Evolutionary conservation across 805 yeast genomes (phyloP).

Genomic region (Metschnikowia gelsemii): DNA sequence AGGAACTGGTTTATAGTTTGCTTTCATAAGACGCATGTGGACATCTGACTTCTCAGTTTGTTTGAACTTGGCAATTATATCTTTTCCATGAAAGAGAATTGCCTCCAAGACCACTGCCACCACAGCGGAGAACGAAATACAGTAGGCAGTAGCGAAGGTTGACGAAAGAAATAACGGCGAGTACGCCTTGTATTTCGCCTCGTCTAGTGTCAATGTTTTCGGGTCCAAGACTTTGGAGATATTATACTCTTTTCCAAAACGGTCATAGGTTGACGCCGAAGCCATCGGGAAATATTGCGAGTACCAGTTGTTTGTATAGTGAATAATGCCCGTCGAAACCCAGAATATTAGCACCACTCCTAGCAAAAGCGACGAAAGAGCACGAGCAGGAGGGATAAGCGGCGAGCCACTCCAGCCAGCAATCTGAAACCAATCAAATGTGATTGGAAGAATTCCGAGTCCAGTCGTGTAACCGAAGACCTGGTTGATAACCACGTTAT

Average conservation of each 20-base stretch:
- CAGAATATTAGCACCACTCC: conserved; percentile 20
- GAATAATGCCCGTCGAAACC: conserved; percentile 19
- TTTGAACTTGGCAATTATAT: conserved; percentile 18
- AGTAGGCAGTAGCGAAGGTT: conserved; percentile 23
- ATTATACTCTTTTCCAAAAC: conserved; percentile 19
- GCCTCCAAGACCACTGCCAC: conserved; percentile 23
- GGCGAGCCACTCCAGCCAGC: conserved; percentile 22
- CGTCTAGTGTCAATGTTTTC: conserved; percentile 16
- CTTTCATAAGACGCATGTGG: conserved; percentile 23
- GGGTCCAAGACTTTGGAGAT: conserved; percentile 20
- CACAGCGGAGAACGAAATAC: conserved; percentile 24
- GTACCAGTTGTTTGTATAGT: conserved; percentile 25
- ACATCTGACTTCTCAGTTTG: conserved; percentile 21
- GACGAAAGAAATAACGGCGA: conserved; percentile 24
- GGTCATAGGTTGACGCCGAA: conserved; percentile 23
- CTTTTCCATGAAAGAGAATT: conserved; percentile 22
- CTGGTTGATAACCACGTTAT: conserved; percentile 15
- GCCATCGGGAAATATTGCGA: conserved; percentile 26
- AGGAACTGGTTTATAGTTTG: conserved; percentile 23
- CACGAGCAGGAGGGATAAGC: conserved; percentile 21
- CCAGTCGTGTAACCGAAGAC: conserved; percentile 15
- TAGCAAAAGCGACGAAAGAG: conserved; percentile 22
- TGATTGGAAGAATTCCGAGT: conserved; percentile 16
- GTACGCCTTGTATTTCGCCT: conserved; percentile 19
- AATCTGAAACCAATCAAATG: conserved; percentile 22